These are phyloP conservation scores for Aspergillus diversus DNA, from an alignment of 495 filamentous ascomycete species.

Conservation along the genomic window DNA sequence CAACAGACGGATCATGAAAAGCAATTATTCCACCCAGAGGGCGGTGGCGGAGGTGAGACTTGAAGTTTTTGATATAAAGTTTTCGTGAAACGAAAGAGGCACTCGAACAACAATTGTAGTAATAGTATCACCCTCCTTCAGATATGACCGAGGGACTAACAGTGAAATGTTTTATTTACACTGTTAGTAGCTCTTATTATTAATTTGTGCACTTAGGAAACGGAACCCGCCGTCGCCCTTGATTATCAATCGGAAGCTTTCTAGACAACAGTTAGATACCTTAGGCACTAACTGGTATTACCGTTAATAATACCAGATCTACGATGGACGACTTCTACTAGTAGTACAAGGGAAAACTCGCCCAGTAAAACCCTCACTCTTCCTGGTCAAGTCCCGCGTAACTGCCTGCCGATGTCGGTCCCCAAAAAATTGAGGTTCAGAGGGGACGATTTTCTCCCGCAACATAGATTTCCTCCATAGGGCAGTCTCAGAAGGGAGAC, in stretches of 20 bases:
- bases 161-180: background rate
- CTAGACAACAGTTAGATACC: slow-evolving; percentile 6
- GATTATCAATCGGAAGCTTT: slow-evolving; percentile 23
- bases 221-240: slow-evolving; percentile 6
- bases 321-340: background rate
- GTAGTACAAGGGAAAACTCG: background rate
- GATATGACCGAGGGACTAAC: background rate
- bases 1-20: slow-evolving; percentile 11
- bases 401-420: slow-evolving; percentile 14
- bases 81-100: too few relatives aligned
- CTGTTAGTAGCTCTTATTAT: background rate
- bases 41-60: slow-evolving; percentile 20
- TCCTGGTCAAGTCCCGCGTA: background rate
- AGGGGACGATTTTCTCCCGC: background rate
- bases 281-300: background rate
- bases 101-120: background rate
- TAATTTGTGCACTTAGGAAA: background rate
- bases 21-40: slow-evolving; percentile 11
- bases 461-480: too few relatives aligned
- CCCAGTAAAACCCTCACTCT: slow-evolving; percentile 8
- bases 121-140: background rate
- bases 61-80: background rate
- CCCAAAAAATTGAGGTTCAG: background rate
- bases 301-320: slow-evolving; percentile 3
- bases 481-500: too few relatives aligned